These are phyloP conservation scores for Beauveria pseudobassiana DNA, from an alignment of 2,329 filamentous ascomycete genomes.

Conservation along the genomic window DNA sequence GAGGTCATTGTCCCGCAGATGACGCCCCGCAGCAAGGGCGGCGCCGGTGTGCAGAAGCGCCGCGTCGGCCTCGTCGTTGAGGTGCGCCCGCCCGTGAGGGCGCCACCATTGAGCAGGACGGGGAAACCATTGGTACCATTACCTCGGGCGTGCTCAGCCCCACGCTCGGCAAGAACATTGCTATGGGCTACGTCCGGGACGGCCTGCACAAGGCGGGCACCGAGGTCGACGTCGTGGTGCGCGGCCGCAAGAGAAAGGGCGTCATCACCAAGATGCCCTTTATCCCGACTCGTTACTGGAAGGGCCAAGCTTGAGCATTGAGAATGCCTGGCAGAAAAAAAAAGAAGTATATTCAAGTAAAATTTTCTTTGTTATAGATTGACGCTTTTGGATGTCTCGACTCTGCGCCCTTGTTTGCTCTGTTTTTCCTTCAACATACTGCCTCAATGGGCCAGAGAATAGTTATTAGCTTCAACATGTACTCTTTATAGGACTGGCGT, in stretches of 20 bases:
- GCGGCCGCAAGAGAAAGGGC: constrained; percentile 68
- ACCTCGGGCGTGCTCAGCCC: constrained; percentile 90
- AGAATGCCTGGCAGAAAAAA: background rate
- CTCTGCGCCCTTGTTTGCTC: background rate
- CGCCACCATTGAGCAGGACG: constrained; percentile 63
- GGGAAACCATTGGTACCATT: constrained; percentile 65
- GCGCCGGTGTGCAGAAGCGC: constrained; percentile 59
- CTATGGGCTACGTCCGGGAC: constrained; percentile 86
- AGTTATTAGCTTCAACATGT: constrained; percentile 11
- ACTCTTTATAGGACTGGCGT: constrained; percentile 10
- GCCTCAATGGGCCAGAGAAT: background rate
- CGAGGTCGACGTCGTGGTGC: constrained; percentile 67
- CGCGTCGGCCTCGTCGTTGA: constrained; percentile 77
- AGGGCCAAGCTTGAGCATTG: constrained; percentile 18
- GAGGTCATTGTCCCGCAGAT: constrained; percentile 72
- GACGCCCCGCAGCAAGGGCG: constrained; percentile 64
- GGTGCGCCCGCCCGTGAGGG: constrained; percentile 84
- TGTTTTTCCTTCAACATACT: background rate
- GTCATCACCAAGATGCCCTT: constrained; percentile 86
- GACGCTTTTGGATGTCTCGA: background rate
- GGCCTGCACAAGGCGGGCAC: constrained; percentile 80
- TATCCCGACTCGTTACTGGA: constrained; percentile 70
- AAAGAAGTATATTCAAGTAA: background rate
- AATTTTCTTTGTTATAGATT: constrained; percentile 3
- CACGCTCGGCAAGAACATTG: constrained; percentile 80